Conservation (phyloP, 2,329 filamentous ascomycete genomes). For the Bisporella sp. region DNA sequence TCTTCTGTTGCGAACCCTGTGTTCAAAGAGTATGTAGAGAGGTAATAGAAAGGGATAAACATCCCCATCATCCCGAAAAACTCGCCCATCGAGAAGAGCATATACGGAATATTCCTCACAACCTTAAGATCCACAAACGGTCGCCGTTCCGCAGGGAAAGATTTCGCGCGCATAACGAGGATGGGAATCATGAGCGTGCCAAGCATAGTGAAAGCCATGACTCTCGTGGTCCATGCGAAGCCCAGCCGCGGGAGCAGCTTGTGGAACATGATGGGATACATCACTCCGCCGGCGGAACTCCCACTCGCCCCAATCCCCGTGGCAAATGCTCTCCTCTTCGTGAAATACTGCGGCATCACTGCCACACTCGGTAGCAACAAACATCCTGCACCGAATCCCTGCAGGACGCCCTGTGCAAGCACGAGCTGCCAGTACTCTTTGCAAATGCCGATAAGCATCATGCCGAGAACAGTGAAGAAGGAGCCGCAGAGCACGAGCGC, state of each 20-base stretch:
- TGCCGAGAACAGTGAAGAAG: conserved; percentile 37
- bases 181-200: background rate
- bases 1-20: conserved; percentile 30
- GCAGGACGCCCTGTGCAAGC: conserved; percentile 36
- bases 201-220: background rate
- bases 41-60: conserved; percentile 45
- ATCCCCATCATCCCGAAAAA: conserved; percentile 34
- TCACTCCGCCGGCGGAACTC: conserved; percentile 46
- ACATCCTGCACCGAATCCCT: conserved; percentile 37
- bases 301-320: conserved; percentile 38
- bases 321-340: conserved; percentile 25
- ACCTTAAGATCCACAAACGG: background rate
- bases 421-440: conserved; percentile 36
- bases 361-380: conserved; percentile 43
- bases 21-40: conserved; percentile 16
- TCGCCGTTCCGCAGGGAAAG: background rate
- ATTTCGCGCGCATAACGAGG: background rate
- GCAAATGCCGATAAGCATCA: conserved; percentile 34
- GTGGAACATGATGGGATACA: conserved; percentile 52
- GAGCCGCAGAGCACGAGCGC: conserved; percentile 3
- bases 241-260: conserved; percentile 31
- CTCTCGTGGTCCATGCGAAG: background rate
- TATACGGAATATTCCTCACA: background rate
- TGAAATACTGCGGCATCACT: conserved; percentile 44
- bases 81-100: background rate